A percentile compares a stretch with the other conserved stretches of the same genome.
phyloP scores from a whole-genome alignment of 2,329 filamentous ascomycete genomes.

The Grosmannia serpens region DNA sequence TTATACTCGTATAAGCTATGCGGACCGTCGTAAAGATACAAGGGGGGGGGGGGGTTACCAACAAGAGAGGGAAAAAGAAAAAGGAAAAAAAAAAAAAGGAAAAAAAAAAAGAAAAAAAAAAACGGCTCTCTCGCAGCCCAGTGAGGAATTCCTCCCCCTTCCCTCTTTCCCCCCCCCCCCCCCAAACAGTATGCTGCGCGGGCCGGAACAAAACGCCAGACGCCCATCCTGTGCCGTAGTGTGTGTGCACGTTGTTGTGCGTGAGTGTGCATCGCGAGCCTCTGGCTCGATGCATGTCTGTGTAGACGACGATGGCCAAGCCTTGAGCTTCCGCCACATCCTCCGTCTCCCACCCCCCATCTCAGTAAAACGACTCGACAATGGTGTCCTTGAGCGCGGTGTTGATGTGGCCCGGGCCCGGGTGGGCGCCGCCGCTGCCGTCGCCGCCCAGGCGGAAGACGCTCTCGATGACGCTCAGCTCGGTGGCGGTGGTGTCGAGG shows the following conservation, averaged over 20 bases:
- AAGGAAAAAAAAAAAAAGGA: not conserved
- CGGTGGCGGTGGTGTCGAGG: slow-evolving; percentile 90
- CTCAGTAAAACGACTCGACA: slow-evolving; percentile 93
- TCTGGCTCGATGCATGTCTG: too few relatives aligned
- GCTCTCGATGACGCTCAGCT: slow-evolving; percentile 90
- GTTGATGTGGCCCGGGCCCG: slow-evolving; percentile 64
- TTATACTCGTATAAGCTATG: not conserved
- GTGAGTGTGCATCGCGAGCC: too few relatives aligned
- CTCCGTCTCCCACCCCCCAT: not conserved
- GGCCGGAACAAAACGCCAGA: not conserved
- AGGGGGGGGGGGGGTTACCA: not conserved
- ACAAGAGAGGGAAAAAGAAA: not conserved
- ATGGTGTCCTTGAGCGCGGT: slow-evolving; percentile 91
- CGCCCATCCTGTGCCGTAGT: not conserved
- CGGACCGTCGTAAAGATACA: not conserved
- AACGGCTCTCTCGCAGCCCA: not conserved
- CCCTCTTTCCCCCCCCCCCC: not conserved
- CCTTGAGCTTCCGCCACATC: not conserved
- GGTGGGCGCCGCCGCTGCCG: slow-evolving; percentile 47
- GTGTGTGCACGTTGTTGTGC: too few relatives aligned
- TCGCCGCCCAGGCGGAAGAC: slow-evolving; percentile 71
- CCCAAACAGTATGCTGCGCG: not conserved
- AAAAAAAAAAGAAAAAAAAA: not conserved
- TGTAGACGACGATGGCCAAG: too few relatives aligned
- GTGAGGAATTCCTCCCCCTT: not conserved